Conservation (phyloP, 1,284 basidiomycete species). For the Xerocomus nothofagi region DNA sequence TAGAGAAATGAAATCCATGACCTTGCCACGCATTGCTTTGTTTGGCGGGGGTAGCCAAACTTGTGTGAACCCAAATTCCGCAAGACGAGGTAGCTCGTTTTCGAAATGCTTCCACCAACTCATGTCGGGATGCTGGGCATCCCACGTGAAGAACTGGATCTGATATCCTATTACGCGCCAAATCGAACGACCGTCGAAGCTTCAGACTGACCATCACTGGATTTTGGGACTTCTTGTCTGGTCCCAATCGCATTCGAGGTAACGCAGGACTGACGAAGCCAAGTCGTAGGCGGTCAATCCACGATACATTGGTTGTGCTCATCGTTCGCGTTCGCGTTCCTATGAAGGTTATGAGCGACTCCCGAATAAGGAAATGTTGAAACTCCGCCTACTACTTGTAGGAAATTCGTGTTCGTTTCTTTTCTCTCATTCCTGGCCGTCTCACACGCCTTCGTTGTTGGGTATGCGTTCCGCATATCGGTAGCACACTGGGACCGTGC, state of each 20-base stretch:
- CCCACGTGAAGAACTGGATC: conserved; percentile 88
- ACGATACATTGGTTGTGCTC: conserved; percentile 13
- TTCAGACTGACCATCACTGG: conserved; percentile 60
- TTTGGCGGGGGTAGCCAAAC: conserved; percentile 79
- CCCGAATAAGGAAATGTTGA: conserved; percentile 3
- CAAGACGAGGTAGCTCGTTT: conserved; percentile 65
- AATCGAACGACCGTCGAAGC: not conserved
- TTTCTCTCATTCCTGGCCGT: conserved; percentile 35
- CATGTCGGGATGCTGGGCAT: conserved; percentile 52
- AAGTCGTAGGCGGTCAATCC: conserved; percentile 29
- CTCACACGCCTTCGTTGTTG: conserved; percentile 48
- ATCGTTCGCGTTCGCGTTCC: conserved; percentile 14
- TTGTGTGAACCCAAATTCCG: conserved; percentile 81
- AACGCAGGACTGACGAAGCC: conserved; percentile 42
- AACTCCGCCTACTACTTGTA: conserved; percentile 24
- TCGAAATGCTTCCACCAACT: conserved; percentile 88
- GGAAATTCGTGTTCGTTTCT: not conserved
- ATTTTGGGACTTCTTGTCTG: conserved; percentile 48
- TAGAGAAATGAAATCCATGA: conserved; percentile 28
- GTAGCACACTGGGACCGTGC: conserved; percentile 44
- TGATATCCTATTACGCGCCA: conserved; percentile 27
- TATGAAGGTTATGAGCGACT: no score
- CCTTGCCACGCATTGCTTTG: conserved; percentile 62
- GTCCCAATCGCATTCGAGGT: conserved; percentile 56
- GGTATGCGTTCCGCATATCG: conserved; percentile 59